Base-by-base conservation (phyloP, 2,329 filamentous ascomycete genomes). In the Aspergillus brasiliensis region DNA sequence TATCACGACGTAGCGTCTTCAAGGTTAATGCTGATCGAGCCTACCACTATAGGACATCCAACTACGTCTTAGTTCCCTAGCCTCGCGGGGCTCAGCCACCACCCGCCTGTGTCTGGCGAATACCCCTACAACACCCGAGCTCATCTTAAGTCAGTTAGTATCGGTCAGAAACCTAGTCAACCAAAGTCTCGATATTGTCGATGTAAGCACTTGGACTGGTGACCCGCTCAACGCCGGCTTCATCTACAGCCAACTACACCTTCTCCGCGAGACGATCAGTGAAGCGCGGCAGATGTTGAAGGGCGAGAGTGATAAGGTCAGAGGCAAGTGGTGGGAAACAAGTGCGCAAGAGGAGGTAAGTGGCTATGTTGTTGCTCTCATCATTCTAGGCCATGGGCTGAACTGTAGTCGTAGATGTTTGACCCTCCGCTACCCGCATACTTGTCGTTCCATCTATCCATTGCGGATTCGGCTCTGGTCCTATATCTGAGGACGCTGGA, bases 181-280 rank as follows among this genome's bases (percentile, higher is more conserved):
- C 62, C 86, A 91, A 69, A 89, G 91, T 59, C 85, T 97, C 63
- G 91, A 96, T 74, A 86, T 96, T 49, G 87, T 97, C 52, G 86
- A 89, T 68, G 84, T 96, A 15, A 91, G 89, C 47, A 84, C 89
- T 27, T 89, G 88, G 80, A 90, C 89, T 37, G 87, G 88, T 15
- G 86, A 91, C 70, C 80, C 82, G n/a, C 80, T 78, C 48, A 81
- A 86, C 67, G 82, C 84, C 51, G 77, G 79, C 68, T 84, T 86
- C 73, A 83, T 86, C 69, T 81, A 79, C 64, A 81, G 84, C 58
- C 84, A 87, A 78, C 75, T 87, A 70, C 78, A 81, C 57, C 77
- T 87, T 65, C 75, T 86, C 62, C 81, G 84, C 62, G 86, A 88
- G 59, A 85, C 87, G 63, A 83, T 89, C 40, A 78, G 81, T 54